These are phyloP conservation scores for Aspergillus quadrilineatus DNA, from an alignment of 2,329 filamentous ascomycete genomes.

Conservation along the genomic window DNA sequence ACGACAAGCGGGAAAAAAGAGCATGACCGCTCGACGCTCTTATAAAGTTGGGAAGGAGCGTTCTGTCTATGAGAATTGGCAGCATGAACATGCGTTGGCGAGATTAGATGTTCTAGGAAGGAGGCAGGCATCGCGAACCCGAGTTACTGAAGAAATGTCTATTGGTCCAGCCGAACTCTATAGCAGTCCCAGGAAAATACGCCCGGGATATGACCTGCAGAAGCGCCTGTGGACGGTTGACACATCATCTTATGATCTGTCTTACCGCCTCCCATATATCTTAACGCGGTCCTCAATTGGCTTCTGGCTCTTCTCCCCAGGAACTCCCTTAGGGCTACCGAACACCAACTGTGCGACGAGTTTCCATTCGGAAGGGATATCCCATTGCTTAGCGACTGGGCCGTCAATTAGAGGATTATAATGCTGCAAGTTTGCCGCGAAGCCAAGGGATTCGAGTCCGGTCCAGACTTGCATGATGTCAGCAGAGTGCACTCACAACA, in stretches of 20 bases:
- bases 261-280: conserved; percentile 51
- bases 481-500: not conserved
- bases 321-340: conserved; percentile 57
- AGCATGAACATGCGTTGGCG: not conserved
- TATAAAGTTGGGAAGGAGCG: not conserved
- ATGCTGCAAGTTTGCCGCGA: conserved; percentile 88
- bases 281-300: conserved; percentile 67
- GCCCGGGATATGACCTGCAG: not conserved
- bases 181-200: not conserved
- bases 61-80: not conserved
- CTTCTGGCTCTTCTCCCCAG: conserved; percentile 64
- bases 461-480: conserved; percentile 61
- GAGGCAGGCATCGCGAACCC: not conserved
- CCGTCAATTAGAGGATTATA: conserved; percentile 85
- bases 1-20: not conserved
- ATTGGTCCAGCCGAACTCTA: not conserved
- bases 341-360: conserved; percentile 84
- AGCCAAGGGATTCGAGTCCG: conserved; percentile 76
- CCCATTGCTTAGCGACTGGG: conserved; percentile 68
- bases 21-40: not conserved
- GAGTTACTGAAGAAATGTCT: not conserved
- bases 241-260: not conserved
- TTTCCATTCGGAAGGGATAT: conserved; percentile 69
- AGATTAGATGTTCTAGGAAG: not conserved
- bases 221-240: not conserved